A percentile compares a stretch with the other conserved stretches of the same genome.
Conservation (phyloP, 1,284 basidiomycete genomes). For the Peniophora sp. region DNA sequence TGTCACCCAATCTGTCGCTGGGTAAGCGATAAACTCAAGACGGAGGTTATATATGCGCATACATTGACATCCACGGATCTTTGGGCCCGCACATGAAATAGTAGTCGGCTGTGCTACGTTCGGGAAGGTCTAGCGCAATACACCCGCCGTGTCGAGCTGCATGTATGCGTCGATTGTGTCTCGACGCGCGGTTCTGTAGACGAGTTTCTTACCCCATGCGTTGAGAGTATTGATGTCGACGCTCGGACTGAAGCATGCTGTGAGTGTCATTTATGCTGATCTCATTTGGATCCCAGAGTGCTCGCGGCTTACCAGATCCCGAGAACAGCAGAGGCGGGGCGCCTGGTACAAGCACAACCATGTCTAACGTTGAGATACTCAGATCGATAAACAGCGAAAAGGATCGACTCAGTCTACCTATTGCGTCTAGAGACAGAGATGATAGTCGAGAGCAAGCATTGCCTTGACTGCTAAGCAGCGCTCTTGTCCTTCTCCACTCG, state of each 20-base stretch:
- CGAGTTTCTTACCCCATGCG: slow-evolving; percentile 5
- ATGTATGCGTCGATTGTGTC: background rate
- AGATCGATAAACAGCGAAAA: too few relatives aligned
- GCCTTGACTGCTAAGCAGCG: background rate
- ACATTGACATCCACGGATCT: slow-evolving; percentile 10
- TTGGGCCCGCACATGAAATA: slow-evolving; percentile 7
- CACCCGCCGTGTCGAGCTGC: slow-evolving; percentile 6
- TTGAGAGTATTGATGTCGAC: slow-evolving; percentile 1
- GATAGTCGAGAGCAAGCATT: background rate
- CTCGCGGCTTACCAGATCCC: slow-evolving; percentile 1
- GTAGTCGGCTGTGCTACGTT: slow-evolving; percentile 6
- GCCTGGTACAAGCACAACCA: background rate
- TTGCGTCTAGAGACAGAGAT: background rate
- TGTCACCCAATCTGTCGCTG: background rate
- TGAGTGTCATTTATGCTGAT: too few relatives aligned
- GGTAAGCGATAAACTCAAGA: background rate
- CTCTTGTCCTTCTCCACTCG: background rate
- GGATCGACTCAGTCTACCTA: background rate
- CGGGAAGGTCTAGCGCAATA: slow-evolving; percentile 6
- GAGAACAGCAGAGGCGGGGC: slow-evolving; percentile 1
- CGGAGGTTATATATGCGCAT: background rate
- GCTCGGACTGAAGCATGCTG: slow-evolving; percentile 10
- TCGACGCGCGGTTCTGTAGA: background rate
- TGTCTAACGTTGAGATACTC: too few relatives aligned
- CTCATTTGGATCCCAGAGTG: background rate